Evolutionary conservation across 2,329 filamentous ascomycete genomes (phyloP).

Genomic region (Daldinia sp.): DNA sequence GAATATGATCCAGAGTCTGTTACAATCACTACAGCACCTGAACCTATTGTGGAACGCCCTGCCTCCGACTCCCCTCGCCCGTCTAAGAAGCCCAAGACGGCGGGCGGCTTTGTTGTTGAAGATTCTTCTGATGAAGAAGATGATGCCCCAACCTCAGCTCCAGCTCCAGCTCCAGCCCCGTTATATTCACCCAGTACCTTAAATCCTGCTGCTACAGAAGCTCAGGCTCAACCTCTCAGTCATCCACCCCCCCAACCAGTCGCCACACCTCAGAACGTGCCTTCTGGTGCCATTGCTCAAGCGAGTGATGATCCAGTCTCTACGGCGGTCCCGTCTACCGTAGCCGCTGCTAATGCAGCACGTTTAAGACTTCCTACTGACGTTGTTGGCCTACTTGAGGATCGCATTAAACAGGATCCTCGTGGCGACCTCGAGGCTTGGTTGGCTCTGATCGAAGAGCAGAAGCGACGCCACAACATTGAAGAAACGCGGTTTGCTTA

Average conservation of each 20-base stretch:
- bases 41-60: constrained; percentile 44
- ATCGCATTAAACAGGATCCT: constrained; percentile 89
- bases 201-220: constrained; percentile 40
- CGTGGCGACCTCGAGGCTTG: constrained; percentile 93
- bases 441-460: constrained; percentile 85
- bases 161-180: constrained; percentile 23
- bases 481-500: constrained; percentile 84
- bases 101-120: constrained; percentile 64
- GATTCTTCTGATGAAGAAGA: constrained; percentile 68
- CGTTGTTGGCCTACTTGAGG: constrained; percentile 81
- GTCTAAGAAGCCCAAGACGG: constrained; percentile 66
- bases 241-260: constrained; percentile 42
- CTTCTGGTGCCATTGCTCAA: constrained; percentile 24
- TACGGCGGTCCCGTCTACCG: constrained; percentile 8
- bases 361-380: constrained; percentile 65
- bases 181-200: constrained; percentile 20
- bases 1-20: constrained; percentile 68
- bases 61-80: constrained; percentile 49
- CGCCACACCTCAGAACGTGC: constrained; percentile 30
- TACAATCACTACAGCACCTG: constrained; percentile 48
- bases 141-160: constrained; percentile 33
- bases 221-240: constrained; percentile 32
- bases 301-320: constrained; percentile 23
- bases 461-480: constrained; percentile 81
- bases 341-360: constrained; percentile 26